A percentile compares a stretch with the other conserved stretches of the same genome.
Conservation (phyloP, 352 stramenopile genomes). For the Globisporangium lucens region DNA sequence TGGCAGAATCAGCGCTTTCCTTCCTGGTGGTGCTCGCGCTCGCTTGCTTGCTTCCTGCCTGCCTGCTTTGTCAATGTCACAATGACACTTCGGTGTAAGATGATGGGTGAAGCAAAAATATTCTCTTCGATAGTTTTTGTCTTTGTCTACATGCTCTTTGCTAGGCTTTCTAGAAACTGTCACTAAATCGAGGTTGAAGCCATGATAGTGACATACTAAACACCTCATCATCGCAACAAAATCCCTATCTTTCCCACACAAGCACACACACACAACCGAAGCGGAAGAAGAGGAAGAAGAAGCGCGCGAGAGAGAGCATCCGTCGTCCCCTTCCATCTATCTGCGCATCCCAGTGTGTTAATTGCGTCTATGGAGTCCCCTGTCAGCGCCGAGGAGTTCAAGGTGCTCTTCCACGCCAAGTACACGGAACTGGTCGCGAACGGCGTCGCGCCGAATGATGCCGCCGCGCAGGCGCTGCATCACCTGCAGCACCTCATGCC, state of each 20-base stretch:
- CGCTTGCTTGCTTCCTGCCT: background rate
- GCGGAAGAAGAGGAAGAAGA: background rate
- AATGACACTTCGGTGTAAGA: background rate
- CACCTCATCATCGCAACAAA: background rate
- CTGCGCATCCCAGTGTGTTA: background rate
- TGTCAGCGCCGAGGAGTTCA: conserved; percentile 24
- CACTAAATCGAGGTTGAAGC: conserved; percentile 4
- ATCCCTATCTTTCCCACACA: background rate
- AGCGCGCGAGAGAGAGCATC: background rate
- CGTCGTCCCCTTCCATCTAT: background rate
- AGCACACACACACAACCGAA: background rate
- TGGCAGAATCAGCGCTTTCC: background rate
- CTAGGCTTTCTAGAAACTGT: conserved; percentile 2
- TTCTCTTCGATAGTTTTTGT: background rate
- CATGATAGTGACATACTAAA: background rate
- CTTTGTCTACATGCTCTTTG: background rate
- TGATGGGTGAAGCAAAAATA: background rate
- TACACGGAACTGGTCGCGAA: conserved; percentile 50
- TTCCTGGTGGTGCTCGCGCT: background rate
- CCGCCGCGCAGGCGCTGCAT: conserved; percentile 48
- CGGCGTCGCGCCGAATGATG: conserved; percentile 58
- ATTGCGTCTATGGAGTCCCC: background rate
- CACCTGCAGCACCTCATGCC: conserved; percentile 41
- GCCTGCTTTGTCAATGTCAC: conserved; percentile 9
- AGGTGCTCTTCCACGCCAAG: conserved; percentile 47